Percentiles rank a stretch among this genome's conserved stretches.
Evolutionary conservation across 305 asterid genomes (phyloP).

Genomic region (Fraxinus latifolia): DNA sequence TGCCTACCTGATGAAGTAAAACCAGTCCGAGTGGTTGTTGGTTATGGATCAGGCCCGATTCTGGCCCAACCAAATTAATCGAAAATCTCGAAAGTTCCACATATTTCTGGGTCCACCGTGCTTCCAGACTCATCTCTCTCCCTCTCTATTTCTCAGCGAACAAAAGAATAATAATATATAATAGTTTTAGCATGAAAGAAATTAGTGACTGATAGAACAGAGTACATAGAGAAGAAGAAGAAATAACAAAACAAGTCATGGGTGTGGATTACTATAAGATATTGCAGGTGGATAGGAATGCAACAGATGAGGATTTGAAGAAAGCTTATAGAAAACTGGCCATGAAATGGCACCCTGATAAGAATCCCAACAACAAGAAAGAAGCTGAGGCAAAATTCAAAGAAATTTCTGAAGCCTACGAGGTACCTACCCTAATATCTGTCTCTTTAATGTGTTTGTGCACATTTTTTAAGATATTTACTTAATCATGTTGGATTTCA

Average conservation of each 20-base stretch:
- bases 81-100: constrained; percentile 54
- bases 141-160: constrained; percentile 1
- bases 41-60: background rate
- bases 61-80: background rate
- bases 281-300: constrained; percentile 68
- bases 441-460: background rate
- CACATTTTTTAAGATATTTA: background rate
- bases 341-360: constrained; percentile 92
- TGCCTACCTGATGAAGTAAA: background rate
- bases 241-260: constrained; percentile 32
- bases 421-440: constrained; percentile 32
- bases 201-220: background rate
- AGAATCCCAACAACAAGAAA: constrained; percentile 77
- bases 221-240: constrained; percentile 12
- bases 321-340: constrained; percentile 84
- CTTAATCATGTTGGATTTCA: background rate
- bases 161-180: background rate
- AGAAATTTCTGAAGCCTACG: constrained; percentile 90
- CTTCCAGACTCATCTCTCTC: constrained; percentile 46
- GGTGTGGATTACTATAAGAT: constrained; percentile 79
- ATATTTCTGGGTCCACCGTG: constrained; percentile 22
- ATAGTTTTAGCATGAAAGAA: background rate
- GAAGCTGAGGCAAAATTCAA: constrained; percentile 90
- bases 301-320: constrained; percentile 83
- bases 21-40: background rate